Evolutionary conservation across 1,284 basidiomycete genomes (phyloP).

Genomic region (Sporisorium exsertum): DNA sequence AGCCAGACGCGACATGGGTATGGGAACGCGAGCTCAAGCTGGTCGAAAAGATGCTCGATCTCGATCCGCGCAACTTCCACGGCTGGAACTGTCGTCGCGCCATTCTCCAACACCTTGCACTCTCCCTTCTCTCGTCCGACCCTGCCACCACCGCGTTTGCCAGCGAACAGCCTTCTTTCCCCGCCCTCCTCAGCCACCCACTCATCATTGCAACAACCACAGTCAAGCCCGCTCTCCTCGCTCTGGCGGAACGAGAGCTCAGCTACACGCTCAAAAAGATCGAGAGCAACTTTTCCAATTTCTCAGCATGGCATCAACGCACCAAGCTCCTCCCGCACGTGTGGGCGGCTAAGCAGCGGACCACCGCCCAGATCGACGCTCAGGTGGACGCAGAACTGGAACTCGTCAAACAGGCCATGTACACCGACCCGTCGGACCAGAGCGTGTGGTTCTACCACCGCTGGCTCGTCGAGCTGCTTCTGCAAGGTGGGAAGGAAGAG

Average conservation of each 20-base stretch:
- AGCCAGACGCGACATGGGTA: slow-evolving; percentile 17
- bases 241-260: slow-evolving; percentile 54
- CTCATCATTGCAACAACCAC: not conserved
- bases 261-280: slow-evolving; percentile 83
- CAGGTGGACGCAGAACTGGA: slow-evolving; percentile 81
- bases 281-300: slow-evolving; percentile 93
- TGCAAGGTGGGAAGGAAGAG: not conserved
- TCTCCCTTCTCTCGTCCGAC: slow-evolving; percentile 18
- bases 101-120: slow-evolving; percentile 54
- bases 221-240: slow-evolving; percentile 21
- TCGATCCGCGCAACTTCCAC: slow-evolving; percentile 66
- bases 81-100: slow-evolving; percentile 67
- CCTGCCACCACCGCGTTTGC: not conserved
- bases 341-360: slow-evolving; percentile 73
- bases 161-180: slow-evolving; percentile 7
- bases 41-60: slow-evolving; percentile 66
- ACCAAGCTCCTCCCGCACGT: slow-evolving; percentile 81
- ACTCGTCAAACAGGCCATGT: slow-evolving; percentile 90
- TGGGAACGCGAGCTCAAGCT: slow-evolving; percentile 62
- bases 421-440: slow-evolving; percentile 95
- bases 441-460: slow-evolving; percentile 98
- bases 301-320: slow-evolving; percentile 98
- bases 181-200: slow-evolving; percentile 16
- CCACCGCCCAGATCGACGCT: slow-evolving; percentile 68
- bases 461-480: slow-evolving; percentile 81